Evolutionary conservation across 2,329 filamentous ascomycete genomes (phyloP), one percentile per base, ranked within the genome.

Genomic region (Penicillium sp.): DNA sequence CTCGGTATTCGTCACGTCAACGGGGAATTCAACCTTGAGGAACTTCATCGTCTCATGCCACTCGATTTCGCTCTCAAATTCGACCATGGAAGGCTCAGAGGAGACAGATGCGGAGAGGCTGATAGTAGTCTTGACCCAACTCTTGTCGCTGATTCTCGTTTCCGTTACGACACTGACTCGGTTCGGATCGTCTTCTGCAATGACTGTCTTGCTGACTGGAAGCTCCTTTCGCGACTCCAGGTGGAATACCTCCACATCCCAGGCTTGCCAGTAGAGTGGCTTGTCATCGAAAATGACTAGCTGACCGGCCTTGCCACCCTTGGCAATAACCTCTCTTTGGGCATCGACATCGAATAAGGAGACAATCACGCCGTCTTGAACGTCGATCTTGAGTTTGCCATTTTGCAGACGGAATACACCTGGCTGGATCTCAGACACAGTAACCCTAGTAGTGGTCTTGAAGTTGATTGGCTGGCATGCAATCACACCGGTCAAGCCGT

Each of bases 1-100:
- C 77, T 97, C 92, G 0, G 90, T 96, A 77, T 94, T 97, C 67
- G 88, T 86, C 63, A 98, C 84, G 70, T 96, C 89, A 63, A 97
- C 93, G 0, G 95, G 94, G 78, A 99, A 99, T 75, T 99, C 95
- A 53, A 98, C 94, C 82, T 99, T 99, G 72, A 99, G 85, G 83
- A 98, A 98, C 73, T 95, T 96, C 89, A 95, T 97, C 12, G 87
- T 92, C 76, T 99, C 95, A 67, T 89, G 90, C 95, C 95, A 99
- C 73, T 97, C 91, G n/a, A 98, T 91, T 67, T 96, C 91, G 53
- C 89, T 90, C 42, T 87, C 84, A 63, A 94, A 88, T 65, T 96
- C 90, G 15, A 98, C 84, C 64, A 87, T 88, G 0, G 88, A 89
- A 35, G 86, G 84, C 37, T 87, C 80, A 41, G 86, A 85, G 53